Conservation (phyloP, 768 basidiomycete genomes). For the Leccinum truebloodii region DNA sequence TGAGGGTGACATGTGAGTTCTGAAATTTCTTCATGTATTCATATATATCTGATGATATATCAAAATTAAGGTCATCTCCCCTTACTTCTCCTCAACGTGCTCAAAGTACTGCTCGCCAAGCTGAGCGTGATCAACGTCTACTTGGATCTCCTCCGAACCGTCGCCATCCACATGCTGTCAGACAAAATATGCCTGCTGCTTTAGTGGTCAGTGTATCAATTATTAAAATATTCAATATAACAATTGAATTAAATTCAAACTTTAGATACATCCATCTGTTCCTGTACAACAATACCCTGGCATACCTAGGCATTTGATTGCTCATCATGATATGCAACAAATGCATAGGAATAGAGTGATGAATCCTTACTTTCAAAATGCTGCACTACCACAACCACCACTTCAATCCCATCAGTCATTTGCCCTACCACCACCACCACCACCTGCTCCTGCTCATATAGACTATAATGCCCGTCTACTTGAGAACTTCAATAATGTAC, state of each 20-base stretch:
- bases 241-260: too few species aligned
- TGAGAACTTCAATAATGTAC: background rate
- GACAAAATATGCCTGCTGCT: background rate
- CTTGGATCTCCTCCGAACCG: background rate
- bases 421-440: background rate
- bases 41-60: too few species aligned
- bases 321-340: background rate
- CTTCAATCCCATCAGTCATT: too few species aligned
- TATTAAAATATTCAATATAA: background rate
- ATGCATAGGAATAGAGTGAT: background rate
- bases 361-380: too few species aligned
- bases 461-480: background rate
- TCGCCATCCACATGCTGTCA: background rate
- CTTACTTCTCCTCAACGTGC: background rate
- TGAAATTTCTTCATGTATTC: too few species aligned
- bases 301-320: background rate
- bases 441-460: background rate
- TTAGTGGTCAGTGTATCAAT: background rate
- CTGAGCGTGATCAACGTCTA: background rate
- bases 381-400: too few species aligned
- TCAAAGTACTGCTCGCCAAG: background rate
- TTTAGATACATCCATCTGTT: constrained; percentile 3
- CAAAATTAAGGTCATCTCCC: background rate
- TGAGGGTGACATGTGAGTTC: too few species aligned
- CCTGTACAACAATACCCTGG: constrained; percentile 5